Percentiles rank a stretch among this genome's conserved stretches.
Conservation (phyloP, 2,329 filamentous ascomycete species). For the Trichothecium roseum region DNA sequence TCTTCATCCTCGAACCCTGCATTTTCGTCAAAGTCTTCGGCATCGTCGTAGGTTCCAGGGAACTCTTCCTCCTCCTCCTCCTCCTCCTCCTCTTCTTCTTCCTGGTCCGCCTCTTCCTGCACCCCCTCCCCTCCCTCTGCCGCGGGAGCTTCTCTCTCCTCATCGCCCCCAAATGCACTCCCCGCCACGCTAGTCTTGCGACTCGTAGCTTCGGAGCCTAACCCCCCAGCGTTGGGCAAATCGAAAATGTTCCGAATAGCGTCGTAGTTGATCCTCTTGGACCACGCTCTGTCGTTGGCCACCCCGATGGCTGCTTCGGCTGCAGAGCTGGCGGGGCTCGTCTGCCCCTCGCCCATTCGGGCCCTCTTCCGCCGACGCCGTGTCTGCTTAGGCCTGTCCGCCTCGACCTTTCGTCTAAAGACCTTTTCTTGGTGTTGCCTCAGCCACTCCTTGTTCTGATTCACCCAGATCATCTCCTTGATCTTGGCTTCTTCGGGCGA, state of each 20-base stretch:
- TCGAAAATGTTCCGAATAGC: constrained; percentile 49
- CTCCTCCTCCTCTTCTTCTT: constrained; percentile 16
- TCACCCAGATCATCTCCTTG: constrained; percentile 91
- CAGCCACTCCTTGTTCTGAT: constrained; percentile 89
- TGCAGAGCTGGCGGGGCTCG: constrained; percentile 54
- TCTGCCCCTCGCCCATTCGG: constrained; percentile 54
- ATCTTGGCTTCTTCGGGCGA: constrained; percentile 62
- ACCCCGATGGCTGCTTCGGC: constrained; percentile 60
- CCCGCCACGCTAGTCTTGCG: constrained; percentile 28
- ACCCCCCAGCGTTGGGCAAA: constrained; percentile 28
- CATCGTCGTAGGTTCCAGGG: constrained; percentile 23
- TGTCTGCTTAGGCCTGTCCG: constrained; percentile 44
- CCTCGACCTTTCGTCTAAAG: constrained; percentile 59
- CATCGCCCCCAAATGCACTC: constrained; percentile 22
- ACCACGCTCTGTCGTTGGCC: constrained; percentile 57
- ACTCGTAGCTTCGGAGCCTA: constrained; percentile 41
- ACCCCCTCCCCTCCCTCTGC: constrained; percentile 14
- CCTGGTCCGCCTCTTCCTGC: constrained; percentile 11
- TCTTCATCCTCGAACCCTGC: constrained; percentile 19
- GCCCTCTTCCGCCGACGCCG: constrained; percentile 44
- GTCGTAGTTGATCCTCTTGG: constrained; percentile 67
- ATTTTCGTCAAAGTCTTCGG: constrained; percentile 21
- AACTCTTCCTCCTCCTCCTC: constrained; percentile 23
- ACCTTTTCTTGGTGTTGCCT: constrained; percentile 77
- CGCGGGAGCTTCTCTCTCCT: constrained; percentile 11